Evolutionary conservation across 768 basidiomycete species (phyloP).

Genomic region (Lactarius vividus): DNA sequence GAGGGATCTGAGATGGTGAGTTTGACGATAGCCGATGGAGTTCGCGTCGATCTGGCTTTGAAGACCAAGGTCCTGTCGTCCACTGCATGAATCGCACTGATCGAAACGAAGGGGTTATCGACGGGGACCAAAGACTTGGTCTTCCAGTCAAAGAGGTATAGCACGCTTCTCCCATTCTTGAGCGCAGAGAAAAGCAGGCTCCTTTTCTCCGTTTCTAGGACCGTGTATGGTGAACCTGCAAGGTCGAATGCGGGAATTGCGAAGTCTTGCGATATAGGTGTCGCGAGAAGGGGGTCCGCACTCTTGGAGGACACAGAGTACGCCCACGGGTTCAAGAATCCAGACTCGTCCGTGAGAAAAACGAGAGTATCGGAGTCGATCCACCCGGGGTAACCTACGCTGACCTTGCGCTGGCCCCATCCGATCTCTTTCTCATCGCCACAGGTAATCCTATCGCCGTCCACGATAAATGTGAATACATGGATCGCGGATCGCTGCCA

Average conservation of each 20-base stretch:
- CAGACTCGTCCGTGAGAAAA: no score
- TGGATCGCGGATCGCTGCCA: constrained; percentile 64
- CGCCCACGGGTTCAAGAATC: no score
- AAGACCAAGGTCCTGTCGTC: no score
- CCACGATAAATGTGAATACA: constrained; percentile 45
- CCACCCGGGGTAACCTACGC: constrained; percentile 14
- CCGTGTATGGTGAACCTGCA: no score
- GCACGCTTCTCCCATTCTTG: constrained; percentile 4
- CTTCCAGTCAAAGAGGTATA: background rate
- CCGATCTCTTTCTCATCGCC: background rate
- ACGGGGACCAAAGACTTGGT: constrained; percentile 2
- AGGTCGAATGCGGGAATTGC: no score
- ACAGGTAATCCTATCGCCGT: constrained; percentile 20
- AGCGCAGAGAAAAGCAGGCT: constrained; percentile 8
- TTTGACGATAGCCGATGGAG: constrained; percentile 1
- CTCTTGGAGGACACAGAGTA: no score
- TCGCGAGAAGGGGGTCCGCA: no score
- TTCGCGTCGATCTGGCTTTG: background rate
- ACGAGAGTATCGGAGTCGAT: no score
- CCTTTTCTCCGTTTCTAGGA: background rate
- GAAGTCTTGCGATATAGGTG: no score
- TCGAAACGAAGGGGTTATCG: constrained; percentile 16
- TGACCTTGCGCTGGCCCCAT: constrained; percentile 7
- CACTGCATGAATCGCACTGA: background rate
- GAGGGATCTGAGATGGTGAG: constrained; percentile 5